phyloP scores from a whole-genome alignment of 2,329 filamentous ascomycete genomes.

The Fusarium pseudograminearum region DNA sequence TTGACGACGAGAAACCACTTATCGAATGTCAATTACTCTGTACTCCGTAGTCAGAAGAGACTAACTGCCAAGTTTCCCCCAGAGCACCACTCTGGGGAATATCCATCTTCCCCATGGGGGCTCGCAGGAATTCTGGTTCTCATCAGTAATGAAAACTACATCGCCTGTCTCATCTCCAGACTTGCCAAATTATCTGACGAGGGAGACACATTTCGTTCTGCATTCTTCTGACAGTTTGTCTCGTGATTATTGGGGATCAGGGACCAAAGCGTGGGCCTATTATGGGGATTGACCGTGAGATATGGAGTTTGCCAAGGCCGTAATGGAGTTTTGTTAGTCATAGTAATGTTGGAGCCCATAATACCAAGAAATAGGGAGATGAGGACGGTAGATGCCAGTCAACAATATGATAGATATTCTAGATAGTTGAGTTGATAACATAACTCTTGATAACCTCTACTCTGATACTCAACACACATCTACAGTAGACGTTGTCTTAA shows the following conservation, averaged over 20 bases:
- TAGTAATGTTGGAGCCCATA: constrained; percentile 23
- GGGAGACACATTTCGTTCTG: neutral
- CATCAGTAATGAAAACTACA: constrained; percentile 22
- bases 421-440: no score
- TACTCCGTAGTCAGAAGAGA: no score
- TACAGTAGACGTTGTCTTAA: constrained; percentile 12
- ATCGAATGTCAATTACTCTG: neutral
- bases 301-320: constrained; percentile 29
- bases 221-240: constrained; percentile 8
- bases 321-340: constrained; percentile 34
- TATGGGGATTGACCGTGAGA: constrained; percentile 20
- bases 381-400: neutral
- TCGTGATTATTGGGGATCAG: constrained; percentile 29
- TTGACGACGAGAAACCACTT: neutral
- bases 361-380: constrained; percentile 18
- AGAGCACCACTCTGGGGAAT: constrained; percentile 15
- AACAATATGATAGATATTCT: no score
- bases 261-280: constrained; percentile 30
- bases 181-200: neutral
- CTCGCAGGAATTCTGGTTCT: constrained; percentile 14
- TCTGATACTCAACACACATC: rapidly evolving
- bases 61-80: neutral
- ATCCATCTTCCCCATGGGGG: constrained; percentile 31
- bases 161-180: neutral
- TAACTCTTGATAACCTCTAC: neutral